Evolutionary conservation across 371 early-diverging fungal genomes (phyloP).

Genomic region (Mortierella sp.): DNA sequence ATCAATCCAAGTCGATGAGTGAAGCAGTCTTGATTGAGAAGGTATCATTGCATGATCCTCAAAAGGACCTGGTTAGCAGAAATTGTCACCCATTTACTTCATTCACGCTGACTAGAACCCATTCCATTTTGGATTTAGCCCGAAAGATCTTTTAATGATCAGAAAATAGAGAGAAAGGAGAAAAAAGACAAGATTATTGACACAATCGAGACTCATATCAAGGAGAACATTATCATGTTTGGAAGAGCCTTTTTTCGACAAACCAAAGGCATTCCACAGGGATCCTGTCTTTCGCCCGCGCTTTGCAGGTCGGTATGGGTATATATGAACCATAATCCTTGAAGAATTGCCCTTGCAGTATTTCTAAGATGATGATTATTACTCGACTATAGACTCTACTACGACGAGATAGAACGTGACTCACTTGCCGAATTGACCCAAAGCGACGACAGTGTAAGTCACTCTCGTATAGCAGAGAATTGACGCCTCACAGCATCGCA

Average conservation of each 20-base stretch:
- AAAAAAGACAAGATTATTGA: slow-evolving; percentile 48
- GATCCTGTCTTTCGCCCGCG: slow-evolving; percentile 83
- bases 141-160: background rate
- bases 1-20: slow-evolving; percentile 54
- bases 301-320: slow-evolving; percentile 75
- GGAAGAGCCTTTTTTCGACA: slow-evolving; percentile 67
- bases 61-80: too few relatives aligned
- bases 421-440: slow-evolving; percentile 53
- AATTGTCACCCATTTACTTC: background rate
- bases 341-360: too few relatives aligned
- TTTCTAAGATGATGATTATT: too few relatives aligned
- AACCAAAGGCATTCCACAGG: slow-evolving; percentile 87
- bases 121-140: too few relatives aligned
- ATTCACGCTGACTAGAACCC: too few relatives aligned
- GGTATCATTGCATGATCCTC: slow-evolving; percentile 18
- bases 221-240: slow-evolving; percentile 73
- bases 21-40: slow-evolving; percentile 74
- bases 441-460: slow-evolving; percentile 26
- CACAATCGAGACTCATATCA: slow-evolving; percentile 69
- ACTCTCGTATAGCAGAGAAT: background rate
- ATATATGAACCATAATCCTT: too few relatives aligned
- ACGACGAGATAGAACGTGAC: slow-evolving; percentile 74
- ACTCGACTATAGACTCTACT: slow-evolving; percentile 72
- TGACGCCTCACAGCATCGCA: background rate
- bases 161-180: slow-evolving; percentile 14